Base-by-base conservation (phyloP, 768 basidiomycete genomes). In the Phanerochaete sordida region DNA sequence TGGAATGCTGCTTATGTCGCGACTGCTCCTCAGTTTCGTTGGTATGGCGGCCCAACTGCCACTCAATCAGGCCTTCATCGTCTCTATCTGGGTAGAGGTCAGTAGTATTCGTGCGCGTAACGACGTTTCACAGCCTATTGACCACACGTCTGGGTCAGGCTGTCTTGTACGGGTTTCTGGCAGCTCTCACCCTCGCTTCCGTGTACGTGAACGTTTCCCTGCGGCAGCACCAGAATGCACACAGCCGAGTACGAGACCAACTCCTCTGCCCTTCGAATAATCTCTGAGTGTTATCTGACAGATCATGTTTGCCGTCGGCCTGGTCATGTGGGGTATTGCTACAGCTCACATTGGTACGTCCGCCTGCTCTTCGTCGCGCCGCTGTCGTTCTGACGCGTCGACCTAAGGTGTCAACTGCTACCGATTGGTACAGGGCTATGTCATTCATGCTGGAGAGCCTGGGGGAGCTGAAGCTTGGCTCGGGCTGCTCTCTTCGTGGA, bases 351-450 rank as follows among this genome's bases (percentile, higher is more conserved):
- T 59, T 16, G 6, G 57, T 52, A 30, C 27, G 56, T 30, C 12
- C 47, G 9, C n/a, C 4, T 35, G 12, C 23, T 5, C 4, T 19
- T 5, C 28, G 15, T 19, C n/a, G 7, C 7, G 33, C 33, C 7
- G 13, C 13, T 13, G 33, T 13, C 7, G 6, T 35, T 35, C 6
- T 35, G 33, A 35, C 43, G 44, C 16, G 19, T 11, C 24, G 9
- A 50, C 19, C 9, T 30, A 48, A 63, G 63, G 55, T 8, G 58
- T 64, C 56, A 61, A 64, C 56, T 64, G 63, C 46, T 61, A 44
- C 56, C 63, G 60, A 3, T 30, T 61, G 44, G 50, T 61, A 7
- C 54, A 56, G 11, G 60, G 60, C 15, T 61, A 61, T 27, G 56
- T 61, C 43, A 44, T 48, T 11, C 55, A 56, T 46, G 48, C 33